Conservation (phyloP, 768 basidiomycete genomes). For the Hirschioporus abietinus region DNA sequence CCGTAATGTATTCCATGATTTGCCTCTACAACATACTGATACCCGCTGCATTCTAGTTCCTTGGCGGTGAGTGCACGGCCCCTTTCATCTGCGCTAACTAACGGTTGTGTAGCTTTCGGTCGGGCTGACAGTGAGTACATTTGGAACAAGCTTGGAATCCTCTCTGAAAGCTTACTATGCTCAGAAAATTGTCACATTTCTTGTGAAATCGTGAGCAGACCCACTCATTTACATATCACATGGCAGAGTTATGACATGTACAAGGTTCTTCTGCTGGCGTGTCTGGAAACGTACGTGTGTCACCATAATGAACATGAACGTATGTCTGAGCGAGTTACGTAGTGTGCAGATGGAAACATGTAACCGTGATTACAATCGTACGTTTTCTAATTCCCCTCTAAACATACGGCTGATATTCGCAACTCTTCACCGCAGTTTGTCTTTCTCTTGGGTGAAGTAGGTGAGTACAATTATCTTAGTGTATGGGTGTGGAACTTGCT, state of each 20-base stretch:
- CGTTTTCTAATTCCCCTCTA: background rate
- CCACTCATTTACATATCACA: background rate
- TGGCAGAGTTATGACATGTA: background rate
- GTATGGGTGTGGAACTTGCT: background rate
- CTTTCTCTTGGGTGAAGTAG: background rate
- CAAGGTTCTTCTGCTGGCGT: background rate
- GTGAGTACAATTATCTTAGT: background rate
- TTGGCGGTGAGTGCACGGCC: background rate
- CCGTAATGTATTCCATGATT: background rate
- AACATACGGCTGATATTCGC: background rate
- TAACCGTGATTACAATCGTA: background rate
- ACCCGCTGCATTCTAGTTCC: background rate
- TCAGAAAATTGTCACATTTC: background rate
- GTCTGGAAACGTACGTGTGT: background rate
- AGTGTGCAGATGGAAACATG: background rate
- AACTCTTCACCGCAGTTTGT: background rate
- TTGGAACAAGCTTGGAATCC: background rate
- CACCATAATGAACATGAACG: background rate
- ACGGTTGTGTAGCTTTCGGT: background rate
- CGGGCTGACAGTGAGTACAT: background rate
- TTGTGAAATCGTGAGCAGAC: background rate
- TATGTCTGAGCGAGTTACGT: background rate
- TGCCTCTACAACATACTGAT: background rate
- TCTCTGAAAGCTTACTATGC: background rate
- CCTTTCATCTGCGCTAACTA: background rate